Percentiles rank a stretch among this genome's conserved stretches.
Evolutionary conservation across 768 basidiomycete genomes (phyloP).

Genomic region (Lactarius deliciosus): DNA sequence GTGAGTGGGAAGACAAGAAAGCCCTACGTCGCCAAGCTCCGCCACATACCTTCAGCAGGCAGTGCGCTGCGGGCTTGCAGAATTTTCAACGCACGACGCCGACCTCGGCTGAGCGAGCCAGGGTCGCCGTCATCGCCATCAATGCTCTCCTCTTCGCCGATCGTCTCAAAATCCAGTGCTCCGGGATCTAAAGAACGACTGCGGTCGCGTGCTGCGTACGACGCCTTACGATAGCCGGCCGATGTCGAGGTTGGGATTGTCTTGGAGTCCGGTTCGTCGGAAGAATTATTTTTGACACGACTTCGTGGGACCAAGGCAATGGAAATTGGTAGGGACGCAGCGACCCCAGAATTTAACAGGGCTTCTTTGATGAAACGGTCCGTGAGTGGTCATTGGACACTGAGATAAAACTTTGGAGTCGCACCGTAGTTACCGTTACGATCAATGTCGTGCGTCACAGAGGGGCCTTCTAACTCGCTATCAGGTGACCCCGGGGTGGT

Average conservation of each 20-base stretch:
- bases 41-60: conserved; percentile 77
- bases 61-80: conserved; percentile 66
- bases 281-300: neutral
- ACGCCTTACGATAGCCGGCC: conserved; percentile 47
- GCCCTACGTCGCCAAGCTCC: conserved; percentile 57
- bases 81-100: conserved; percentile 64
- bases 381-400: neutral
- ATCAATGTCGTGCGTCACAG: conserved; percentile 30
- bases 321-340: conserved; percentile 62
- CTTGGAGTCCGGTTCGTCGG: neutral
- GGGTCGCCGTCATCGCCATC: conserved; percentile 34
- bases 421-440: conserved; percentile 17
- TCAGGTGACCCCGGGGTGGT: conserved; percentile 36
- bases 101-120: conserved; percentile 46
- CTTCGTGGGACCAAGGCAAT: conserved; percentile 44
- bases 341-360: conserved; percentile 33
- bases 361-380: conserved; percentile 4
- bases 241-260: conserved; percentile 35
- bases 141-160: conserved; percentile 46
- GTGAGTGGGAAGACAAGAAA: conserved; percentile 7
- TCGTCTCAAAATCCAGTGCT: conserved; percentile 56
- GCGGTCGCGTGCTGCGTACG: conserved; percentile 69
- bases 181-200: conserved; percentile 67
- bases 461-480: conserved; percentile 31
- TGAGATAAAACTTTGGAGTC: neutral